Percentiles rank a stretch among this genome's conserved stretches.
These are phyloP conservation scores for Alternaria gansuensis DNA, from an alignment of 2,329 filamentous ascomycete genomes.

Conservation along the genomic window DNA sequence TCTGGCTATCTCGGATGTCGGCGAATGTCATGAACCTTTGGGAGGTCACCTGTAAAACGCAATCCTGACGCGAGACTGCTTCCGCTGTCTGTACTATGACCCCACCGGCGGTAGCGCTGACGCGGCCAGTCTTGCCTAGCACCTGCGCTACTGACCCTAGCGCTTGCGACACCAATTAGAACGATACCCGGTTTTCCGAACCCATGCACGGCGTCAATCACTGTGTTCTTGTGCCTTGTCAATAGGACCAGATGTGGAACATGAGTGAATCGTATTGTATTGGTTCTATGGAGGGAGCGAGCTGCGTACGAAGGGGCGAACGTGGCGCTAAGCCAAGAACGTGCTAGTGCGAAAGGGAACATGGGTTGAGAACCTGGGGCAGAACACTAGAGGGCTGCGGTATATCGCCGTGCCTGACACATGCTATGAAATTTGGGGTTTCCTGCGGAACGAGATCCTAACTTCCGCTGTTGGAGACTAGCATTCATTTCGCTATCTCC, in stretches of 20 bases:
- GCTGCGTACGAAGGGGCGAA: no score
- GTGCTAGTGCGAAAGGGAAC: no score
- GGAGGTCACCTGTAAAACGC: not conserved
- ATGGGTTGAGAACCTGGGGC: no score
- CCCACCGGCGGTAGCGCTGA: not conserved
- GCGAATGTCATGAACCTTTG: not conserved
- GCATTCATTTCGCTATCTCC: not conserved
- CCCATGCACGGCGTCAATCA: not conserved
- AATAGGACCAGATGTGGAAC: no score
- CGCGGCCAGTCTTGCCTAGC: not conserved
- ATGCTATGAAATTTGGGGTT: no score
- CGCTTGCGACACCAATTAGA: constrained; percentile 8
- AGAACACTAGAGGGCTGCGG: no score
- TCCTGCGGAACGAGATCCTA: not conserved
- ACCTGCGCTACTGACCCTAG: not conserved
- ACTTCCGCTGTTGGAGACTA: not conserved
- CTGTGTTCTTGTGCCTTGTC: not conserved
- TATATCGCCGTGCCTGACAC: no score
- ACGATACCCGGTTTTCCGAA: not conserved
- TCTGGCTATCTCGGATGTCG: constrained; percentile 1
- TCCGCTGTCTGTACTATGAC: not conserved
- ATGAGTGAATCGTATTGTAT: no score
- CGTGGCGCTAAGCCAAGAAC: no score
- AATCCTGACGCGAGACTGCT: not conserved
- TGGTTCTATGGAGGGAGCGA: no score